Percentiles rank a stretch among this genome's conserved stretches.
phyloP scores from a whole-genome alignment of 129 eudicot species.

The Ambrosia artemisiifolia region DNA sequence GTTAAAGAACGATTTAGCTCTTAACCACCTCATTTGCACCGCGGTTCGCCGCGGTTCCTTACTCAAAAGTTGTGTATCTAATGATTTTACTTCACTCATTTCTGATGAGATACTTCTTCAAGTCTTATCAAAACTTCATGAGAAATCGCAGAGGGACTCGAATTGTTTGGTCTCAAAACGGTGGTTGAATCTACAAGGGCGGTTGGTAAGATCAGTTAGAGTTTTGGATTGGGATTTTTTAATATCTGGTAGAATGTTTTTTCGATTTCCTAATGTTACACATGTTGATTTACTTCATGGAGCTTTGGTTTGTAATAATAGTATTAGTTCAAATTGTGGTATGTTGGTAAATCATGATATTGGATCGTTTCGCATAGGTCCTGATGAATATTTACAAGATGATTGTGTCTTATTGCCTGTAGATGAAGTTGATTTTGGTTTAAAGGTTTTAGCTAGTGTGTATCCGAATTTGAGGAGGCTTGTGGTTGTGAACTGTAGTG shows the following conservation, averaged over 20 bases:
- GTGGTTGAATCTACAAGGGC: slow-evolving; percentile 68
- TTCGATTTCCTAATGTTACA: slow-evolving; percentile 63
- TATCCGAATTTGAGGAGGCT: slow-evolving; percentile 65
- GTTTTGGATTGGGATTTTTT: slow-evolving; percentile 74
- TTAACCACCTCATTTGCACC: slow-evolving; percentile 42
- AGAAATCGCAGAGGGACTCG: slow-evolving; percentile 37
- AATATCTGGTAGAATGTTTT: slow-evolving; percentile 51
- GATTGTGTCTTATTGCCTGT: slow-evolving; percentile 36
- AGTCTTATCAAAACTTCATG: slow-evolving; percentile 51
- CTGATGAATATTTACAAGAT: slow-evolving; percentile 14
- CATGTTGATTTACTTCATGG: slow-evolving; percentile 55
- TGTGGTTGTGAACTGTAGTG: slow-evolving; percentile 58
- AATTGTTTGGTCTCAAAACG: slow-evolving; percentile 69
- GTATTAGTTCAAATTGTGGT: slow-evolving; percentile 10
- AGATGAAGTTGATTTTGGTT: slow-evolving; percentile 59
- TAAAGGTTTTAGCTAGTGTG: slow-evolving; percentile 55
- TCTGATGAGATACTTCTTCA: slow-evolving; percentile 52
- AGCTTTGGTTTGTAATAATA: slow-evolving; percentile 34
- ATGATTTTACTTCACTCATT: slow-evolving; percentile 53
- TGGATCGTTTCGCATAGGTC: slow-evolving; percentile 38
- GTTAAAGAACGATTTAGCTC: slow-evolving; percentile 45
- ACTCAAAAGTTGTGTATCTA: slow-evolving; percentile 19
- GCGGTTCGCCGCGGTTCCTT: slow-evolving; percentile 39
- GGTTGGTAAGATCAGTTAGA: slow-evolving; percentile 50
- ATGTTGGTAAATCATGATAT: slow-evolving; percentile 32